Evolutionary conservation across 306 rosid genomes (phyloP).

Genomic region (Sophora flavescens): DNA sequence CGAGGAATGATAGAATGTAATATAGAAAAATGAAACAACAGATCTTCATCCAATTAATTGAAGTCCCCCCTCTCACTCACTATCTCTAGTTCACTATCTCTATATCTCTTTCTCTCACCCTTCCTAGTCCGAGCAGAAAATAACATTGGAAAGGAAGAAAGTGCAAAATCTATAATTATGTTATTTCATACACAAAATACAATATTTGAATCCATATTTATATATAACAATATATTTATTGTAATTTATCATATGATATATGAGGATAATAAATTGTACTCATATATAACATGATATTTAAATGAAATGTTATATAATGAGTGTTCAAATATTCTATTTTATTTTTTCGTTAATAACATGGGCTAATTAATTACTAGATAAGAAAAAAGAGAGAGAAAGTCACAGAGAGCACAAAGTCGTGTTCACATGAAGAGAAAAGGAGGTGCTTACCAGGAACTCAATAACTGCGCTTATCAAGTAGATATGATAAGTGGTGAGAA

Average conservation of each 20-base stretch:
- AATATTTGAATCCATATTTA: too few relatives aligned
- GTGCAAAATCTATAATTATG: neutral
- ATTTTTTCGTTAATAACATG: neutral
- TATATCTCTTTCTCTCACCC: neutral
- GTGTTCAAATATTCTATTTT: too few relatives aligned
- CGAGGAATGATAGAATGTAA: too few relatives aligned
- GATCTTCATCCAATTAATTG: neutral
- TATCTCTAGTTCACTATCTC: neutral
- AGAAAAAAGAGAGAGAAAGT: conserved; percentile 35
- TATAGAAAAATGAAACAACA: too few relatives aligned
- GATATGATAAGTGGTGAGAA: conserved; percentile 83
- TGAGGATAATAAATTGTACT: too few relatives aligned
- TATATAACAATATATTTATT: too few relatives aligned
- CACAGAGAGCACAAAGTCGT: neutral
- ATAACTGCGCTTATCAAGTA: conserved; percentile 83
- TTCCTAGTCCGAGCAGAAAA: neutral
- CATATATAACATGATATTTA: too few relatives aligned
- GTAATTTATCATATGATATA: too few relatives aligned
- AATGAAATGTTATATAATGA: too few relatives aligned
- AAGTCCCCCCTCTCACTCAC: neutral
- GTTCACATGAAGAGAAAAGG: conserved; percentile 28
- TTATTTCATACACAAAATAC: too few relatives aligned
- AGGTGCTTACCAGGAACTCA: conserved; percentile 73
- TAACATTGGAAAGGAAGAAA: conserved; percentile 16
- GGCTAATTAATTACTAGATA: neutral